A percentile compares a stretch with the other conserved stretches of the same genome.
Conservation (phyloP, 257 asterid species). For the Nicotiana tomentosiformis region DNA sequence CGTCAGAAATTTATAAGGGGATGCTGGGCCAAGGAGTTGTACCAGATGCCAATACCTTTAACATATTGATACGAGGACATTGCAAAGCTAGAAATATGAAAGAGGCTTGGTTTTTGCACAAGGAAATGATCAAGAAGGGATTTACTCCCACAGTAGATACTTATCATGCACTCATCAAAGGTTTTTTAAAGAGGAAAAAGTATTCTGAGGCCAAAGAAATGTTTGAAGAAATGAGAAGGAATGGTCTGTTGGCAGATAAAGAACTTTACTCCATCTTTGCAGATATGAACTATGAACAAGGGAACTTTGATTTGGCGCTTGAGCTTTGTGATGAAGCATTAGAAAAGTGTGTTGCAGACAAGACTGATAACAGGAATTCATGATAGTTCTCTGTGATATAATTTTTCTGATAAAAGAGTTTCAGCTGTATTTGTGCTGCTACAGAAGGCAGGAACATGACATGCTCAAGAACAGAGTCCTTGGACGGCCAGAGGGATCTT, state of each 20-base stretch:
- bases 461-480: not conserved
- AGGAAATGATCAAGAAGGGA: constrained; percentile 71
- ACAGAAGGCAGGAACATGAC: not conserved
- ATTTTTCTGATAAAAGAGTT: not conserved
- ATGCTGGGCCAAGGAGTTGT: constrained; percentile 56
- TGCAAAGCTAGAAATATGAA: constrained; percentile 96
- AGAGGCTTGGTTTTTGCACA: constrained; percentile 84
- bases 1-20: constrained; percentile 48
- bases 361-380: constrained; percentile 25
- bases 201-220: constrained; percentile 61
- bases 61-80: constrained; percentile 80
- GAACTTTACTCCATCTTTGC: constrained; percentile 58
- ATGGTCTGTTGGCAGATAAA: constrained; percentile 46
- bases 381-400: constrained; percentile 16
- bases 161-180: constrained; percentile 68
- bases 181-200: constrained; percentile 74
- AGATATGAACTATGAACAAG: constrained; percentile 71
- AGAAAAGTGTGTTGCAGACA: constrained; percentile 42
- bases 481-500: not conserved
- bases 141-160: constrained; percentile 44
- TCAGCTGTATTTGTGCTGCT: not conserved
- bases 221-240: constrained; percentile 77
- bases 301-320: constrained; percentile 62
- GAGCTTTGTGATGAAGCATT: constrained; percentile 84
- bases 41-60: constrained; percentile 63